These are phyloP conservation scores for Gillenia trifoliata DNA, from an alignment of 306 rosid genomes.

Conservation along the genomic window DNA sequence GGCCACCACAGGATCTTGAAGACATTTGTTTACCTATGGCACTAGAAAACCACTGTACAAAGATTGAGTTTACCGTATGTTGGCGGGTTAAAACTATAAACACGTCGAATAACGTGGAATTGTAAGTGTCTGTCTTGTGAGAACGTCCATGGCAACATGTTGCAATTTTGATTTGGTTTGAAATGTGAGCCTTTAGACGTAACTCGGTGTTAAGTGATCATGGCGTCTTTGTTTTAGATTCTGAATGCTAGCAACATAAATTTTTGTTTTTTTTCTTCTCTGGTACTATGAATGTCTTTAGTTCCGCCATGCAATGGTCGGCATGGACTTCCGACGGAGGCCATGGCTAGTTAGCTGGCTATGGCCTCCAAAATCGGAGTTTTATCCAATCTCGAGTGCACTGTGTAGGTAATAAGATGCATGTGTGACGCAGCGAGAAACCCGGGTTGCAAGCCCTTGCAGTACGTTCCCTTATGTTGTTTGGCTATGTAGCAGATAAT, in stretches of 20 bases:
- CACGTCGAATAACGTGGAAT: neutral
- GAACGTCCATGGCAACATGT: neutral
- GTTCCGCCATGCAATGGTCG: neutral
- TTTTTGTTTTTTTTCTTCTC: neutral
- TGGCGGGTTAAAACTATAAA: neutral
- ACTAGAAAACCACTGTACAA: neutral
- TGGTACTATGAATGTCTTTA: neutral
- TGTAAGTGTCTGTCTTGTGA: neutral
- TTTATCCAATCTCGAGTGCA: too few species aligned
- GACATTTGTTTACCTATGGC: slow-evolving; percentile 5
- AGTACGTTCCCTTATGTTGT: too few species aligned
- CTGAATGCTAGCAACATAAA: neutral
- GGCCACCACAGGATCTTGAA: slow-evolving; percentile 6
- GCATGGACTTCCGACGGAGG: too few species aligned
- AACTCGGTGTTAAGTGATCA: neutral
- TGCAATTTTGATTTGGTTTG: neutral
- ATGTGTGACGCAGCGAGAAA: too few species aligned
- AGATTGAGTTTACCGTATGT: neutral
- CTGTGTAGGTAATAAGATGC: too few species aligned
- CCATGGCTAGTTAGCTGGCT: too few species aligned
- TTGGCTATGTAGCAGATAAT: too few species aligned
- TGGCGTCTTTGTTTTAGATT: neutral
- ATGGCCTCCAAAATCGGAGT: too few species aligned
- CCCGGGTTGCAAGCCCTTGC: too few species aligned
- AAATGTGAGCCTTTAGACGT: neutral